Evolutionary conservation across 2,329 filamentous ascomycete genomes (phyloP), one percentile per base, ranked within the genome.

Genomic region (Didymella keratinophila): DNA sequence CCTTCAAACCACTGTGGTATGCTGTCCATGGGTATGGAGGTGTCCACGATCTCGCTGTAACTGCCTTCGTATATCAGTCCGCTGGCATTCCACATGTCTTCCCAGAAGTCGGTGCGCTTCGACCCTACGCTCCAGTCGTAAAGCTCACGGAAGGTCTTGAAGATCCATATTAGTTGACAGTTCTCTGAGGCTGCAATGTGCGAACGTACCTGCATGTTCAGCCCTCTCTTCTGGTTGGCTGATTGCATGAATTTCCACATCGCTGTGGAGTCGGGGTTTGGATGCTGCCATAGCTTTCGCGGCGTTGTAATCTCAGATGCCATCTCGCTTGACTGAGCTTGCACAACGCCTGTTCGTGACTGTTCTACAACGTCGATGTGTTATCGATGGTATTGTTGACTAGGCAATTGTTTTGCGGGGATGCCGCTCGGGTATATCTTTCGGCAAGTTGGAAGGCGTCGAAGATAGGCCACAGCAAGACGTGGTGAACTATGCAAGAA

Each of bases 1-100:
- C 92, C 92, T 1, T 86, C 79, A 74, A 95, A 96, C 92, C 92
- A 96, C 39, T 81, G 78, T 0, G 92, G 92, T 5, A 94, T 82
- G 16, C 81, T 80, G 60, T 92, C 88, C 74, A 96, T 91, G 1
- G 87, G 86, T 1, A 84, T 81, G 0, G 79, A 80, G 67, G 91
- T 88, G 70, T 96, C 90, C 3, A 95, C 87, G 1, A 89, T 73
- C 56, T 72, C 45, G 16, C 62, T 64, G 56, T 68, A 76, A 14
- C 25, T 61, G 2, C 75, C 74, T 16, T 70, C 69, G 54, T 74
- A 66, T 2, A 77, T 70, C 28, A 77, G 58, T 8, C 64, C 65
- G 30, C 68, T 66, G 9, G 54, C 28, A 18, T 64, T 51, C 74
- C 74, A 76, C 62, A 74, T 58, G 43, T 75, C 68, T 23, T 70